phyloP scores from a whole-genome alignment of 306 rosid species.

The Fagus crenata region DNA sequence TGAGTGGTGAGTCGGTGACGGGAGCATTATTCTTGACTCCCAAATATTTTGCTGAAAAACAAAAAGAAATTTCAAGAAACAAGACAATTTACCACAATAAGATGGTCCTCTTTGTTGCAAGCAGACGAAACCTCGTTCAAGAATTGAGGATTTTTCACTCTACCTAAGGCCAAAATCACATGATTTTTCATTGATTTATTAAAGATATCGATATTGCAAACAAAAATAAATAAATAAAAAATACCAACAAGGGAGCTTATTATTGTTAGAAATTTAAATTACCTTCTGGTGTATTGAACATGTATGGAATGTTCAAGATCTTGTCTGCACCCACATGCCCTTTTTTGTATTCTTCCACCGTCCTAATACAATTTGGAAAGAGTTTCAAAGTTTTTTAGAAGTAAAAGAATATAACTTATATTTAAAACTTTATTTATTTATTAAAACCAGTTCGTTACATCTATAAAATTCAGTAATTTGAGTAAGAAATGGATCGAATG shows the following conservation, averaged over 20 bases:
- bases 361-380: conserved; percentile 44
- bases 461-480: not conserved
- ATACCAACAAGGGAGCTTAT: not conserved
- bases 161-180: conserved; percentile 42
- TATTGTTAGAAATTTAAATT: not conserved
- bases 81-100: conserved; percentile 62
- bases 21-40: not conserved
- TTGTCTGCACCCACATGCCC: conserved; percentile 63
- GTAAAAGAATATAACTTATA: not conserved
- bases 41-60: not conserved
- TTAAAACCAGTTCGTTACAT: not conserved
- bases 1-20: not conserved
- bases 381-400: not conserved
- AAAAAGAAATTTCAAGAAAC: not conserved
- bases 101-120: conserved; percentile 59
- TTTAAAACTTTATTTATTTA: not conserved
- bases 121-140: conserved; percentile 50
- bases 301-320: conserved; percentile 72
- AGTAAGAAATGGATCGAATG: not conserved
- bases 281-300: conserved; percentile 69
- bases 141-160: conserved; percentile 68
- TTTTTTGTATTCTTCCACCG: conserved; percentile 64
- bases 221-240: too few species aligned
- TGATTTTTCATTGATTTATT: not conserved
- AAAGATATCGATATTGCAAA: not conserved